Base-by-base conservation (phyloP, 2,329 filamentous ascomycete species). In the Colletotrichum orbiculare region DNA sequence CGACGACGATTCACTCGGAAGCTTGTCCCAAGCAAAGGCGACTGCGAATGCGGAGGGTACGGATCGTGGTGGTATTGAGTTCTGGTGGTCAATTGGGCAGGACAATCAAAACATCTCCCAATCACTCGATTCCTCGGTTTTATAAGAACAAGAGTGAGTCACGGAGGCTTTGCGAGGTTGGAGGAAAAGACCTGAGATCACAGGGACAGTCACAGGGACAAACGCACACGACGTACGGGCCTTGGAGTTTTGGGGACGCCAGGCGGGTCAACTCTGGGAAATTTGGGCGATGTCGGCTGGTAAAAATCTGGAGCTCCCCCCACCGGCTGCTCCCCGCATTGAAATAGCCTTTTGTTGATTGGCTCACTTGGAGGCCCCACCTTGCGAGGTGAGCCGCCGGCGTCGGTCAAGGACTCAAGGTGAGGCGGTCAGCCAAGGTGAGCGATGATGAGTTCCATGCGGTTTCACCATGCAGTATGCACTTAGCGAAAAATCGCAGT, bases 201-300 rank as follows among this genome's bases (percentile, higher is more conserved):
- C 71, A 73, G 71, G 71, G 71, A 72, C 66, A 69, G 66, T 71
- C 70, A 72, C 70, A 73, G 69, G 70, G 69, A 73, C 70, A 25
- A 5, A 4, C 25, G 72, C 67, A 37, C 47, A 61, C 56, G 57
- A 60, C 43, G 33, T 50, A 50, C 37, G 39, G 53, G 62, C 38
- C 13, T 13, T 15, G 25, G 25, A 41, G 42, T 55, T 54, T 50
- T 33, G 15, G 53, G n/a, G 46, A n/a, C 43, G 41, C 37, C 37
- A 15, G 17, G 39, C 54, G 13, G 39, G 25, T 25, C 43, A 33
- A 39, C 59, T 25, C 49, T n/a, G 57, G 45, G 46, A 52, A 68
- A 71, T 73, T 68, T 71, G 72, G 71, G 73, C 74, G 74, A 76
- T 70, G 68, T 72, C 74, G 74, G 73, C 71, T 69, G 59, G 53